phyloP scores from a whole-genome alignment of 176 grass and related monocot species.

The Eremochloa ophiuroides region DNA sequence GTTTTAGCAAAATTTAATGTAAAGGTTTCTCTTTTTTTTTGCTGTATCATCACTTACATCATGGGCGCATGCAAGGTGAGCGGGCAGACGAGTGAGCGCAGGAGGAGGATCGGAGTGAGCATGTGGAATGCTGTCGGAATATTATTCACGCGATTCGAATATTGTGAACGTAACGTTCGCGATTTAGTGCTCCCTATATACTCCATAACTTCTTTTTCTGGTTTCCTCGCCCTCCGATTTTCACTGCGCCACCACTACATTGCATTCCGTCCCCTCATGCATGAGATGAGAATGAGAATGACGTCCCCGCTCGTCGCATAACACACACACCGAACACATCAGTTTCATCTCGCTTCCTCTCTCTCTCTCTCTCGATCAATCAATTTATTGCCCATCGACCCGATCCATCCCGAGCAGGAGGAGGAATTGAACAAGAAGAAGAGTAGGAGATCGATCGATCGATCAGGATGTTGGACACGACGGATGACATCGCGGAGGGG shows the following conservation, averaged over 20 bases:
- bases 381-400: not conserved
- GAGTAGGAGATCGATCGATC: not conserved
- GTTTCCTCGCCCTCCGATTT: not conserved
- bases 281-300: not conserved
- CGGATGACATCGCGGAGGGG: conserved; percentile 89
- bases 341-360: not conserved
- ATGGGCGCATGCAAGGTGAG: too few species aligned
- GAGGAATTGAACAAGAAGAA: not conserved
- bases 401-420: not conserved
- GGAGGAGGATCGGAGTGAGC: too few species aligned
- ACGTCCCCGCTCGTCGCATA: not conserved
- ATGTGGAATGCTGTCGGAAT: too few species aligned
- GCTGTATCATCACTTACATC: too few species aligned
- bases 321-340: not conserved
- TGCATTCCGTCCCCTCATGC: too few species aligned
- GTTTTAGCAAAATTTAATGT: too few species aligned
- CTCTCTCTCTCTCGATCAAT: not conserved
- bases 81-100: too few species aligned
- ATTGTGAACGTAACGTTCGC: too few species aligned
- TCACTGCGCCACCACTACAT: not conserved
- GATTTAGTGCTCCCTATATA: too few species aligned
- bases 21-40: too few species aligned
- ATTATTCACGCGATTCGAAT: too few species aligned
- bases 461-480: conserved; percentile 61
- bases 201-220: not conserved